Base-by-base conservation (phyloP, 306 rosid species). In the Cicer judaicum region DNA sequence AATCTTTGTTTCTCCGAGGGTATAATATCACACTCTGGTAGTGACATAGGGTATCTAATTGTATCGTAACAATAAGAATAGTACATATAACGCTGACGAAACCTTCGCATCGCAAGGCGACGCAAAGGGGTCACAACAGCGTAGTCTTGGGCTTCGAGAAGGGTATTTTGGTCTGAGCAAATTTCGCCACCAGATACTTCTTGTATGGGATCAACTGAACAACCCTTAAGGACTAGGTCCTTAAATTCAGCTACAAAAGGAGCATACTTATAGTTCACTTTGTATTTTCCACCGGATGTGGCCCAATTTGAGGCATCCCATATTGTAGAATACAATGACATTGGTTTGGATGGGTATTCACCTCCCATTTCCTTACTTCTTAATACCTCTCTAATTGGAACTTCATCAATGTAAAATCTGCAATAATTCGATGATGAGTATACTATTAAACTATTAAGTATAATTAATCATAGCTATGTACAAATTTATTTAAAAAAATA, bases 291-390 rank as follows among this genome's bases (percentile, higher is more conserved):
- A 0, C 98, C 99, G 0, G 89, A 84, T 2, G 99, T 92, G 36
- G 98, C 99, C 99, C 99, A 95, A 75, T 70, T 89, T 66, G 97
- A 92, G 7, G 97, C 99, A 43, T 95, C 99, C 99, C 99, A 95
- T 73, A 95, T 86, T 1, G 99, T 95, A 1, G 98, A 43, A 10
- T 95, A 95, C 14, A 92, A 47, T 2, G 96, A 82, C 99, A 95
- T 95, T 43, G 99, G 97, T 84, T 95, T 95, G 1, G 96, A 83
- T 21, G 99, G 99, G 78, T 78, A 92, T 8, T 95, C 99, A 7
- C 76, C 87, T 0, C 98, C 92, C 98, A 95, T 92, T 73, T 74
- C 92, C 4, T 90, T 86, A 75, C 57, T 95, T 82, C 88, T 53
- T 62, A 83, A 36, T 14, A 95, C 85, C 57, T 90, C 97, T 77